Evolutionary conservation across 768 basidiomycete species (phyloP).

Genomic region (Leccinum aurantiacum): DNA sequence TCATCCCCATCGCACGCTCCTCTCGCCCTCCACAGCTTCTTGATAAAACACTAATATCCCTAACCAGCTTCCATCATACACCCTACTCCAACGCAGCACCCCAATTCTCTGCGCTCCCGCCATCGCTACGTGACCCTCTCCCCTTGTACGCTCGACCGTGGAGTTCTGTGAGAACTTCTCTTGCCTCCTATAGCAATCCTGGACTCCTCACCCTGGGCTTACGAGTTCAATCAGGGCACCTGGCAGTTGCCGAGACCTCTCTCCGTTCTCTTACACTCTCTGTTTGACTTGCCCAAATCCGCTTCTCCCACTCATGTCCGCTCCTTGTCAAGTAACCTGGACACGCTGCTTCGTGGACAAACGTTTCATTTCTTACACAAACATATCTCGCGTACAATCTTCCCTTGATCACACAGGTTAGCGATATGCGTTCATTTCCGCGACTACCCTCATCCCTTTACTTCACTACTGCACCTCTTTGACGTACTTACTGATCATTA

Average conservation of each 20-base stretch:
- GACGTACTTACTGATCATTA: constrained; percentile 21
- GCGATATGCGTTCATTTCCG: constrained; percentile 27
- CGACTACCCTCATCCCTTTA: not conserved
- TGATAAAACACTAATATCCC: not conserved
- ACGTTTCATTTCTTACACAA: constrained; percentile 2
- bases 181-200: not conserved
- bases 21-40: not conserved
- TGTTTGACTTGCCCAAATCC: not conserved
- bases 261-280: not conserved
- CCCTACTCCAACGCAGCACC: not conserved
- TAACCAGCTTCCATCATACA: not conserved
- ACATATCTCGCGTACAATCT: constrained; percentile 11
- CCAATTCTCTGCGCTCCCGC: not conserved
- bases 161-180: constrained; percentile 9
- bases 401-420: constrained; percentile 18
- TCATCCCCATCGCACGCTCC: not conserved
- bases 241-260: not conserved
- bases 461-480: constrained; percentile 10
- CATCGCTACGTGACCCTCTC: not conserved
- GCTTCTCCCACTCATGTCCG: constrained; percentile 1
- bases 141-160: not conserved
- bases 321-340: not conserved
- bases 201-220: constrained; percentile 3
- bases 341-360: not conserved
- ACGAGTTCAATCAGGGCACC: not conserved